Evolutionary conservation across 345 rosid genomes (phyloP).

Genomic region (Noccaea caerulescens): DNA sequence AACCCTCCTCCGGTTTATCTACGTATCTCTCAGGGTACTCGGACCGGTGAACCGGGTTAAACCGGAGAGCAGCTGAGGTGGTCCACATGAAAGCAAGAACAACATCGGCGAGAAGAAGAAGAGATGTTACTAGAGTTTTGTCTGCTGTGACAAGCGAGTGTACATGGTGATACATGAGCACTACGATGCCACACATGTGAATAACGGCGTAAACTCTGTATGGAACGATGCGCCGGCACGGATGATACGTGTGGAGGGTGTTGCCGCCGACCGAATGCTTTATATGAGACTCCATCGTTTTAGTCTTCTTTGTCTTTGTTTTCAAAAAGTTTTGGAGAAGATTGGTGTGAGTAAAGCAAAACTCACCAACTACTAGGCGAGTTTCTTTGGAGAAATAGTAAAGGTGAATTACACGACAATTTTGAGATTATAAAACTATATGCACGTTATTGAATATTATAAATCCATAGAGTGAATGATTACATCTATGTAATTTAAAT

Average conservation of each 20-base stretch:
- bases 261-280: slow-evolving; percentile 8
- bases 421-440: no score
- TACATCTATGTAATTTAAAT: no score
- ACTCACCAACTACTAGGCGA: no score
- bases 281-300: not conserved
- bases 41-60: slow-evolving; percentile 45
- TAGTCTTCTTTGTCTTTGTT: no score
- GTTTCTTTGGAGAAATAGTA: no score
- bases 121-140: slow-evolving; percentile 27
- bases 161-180: slow-evolving; percentile 58
- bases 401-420: no score
- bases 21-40: slow-evolving; percentile 55
- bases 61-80: slow-evolving; percentile 42
- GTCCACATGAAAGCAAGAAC: slow-evolving; percentile 74
- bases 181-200: slow-evolving; percentile 58
- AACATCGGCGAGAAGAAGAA: slow-evolving; percentile 54
- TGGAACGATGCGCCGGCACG: slow-evolving; percentile 44
- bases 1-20: slow-evolving; percentile 39
- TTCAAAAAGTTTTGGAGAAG: not conserved
- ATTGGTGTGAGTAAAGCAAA: no score
- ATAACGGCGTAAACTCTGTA: slow-evolving; percentile 55
- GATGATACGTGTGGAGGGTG: slow-evolving; percentile 49
- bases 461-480: no score
- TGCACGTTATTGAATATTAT: no score
- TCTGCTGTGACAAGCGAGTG: slow-evolving; percentile 45